Base-by-base conservation (phyloP, 768 basidiomycete species). In the Suillus placidus region DNA sequence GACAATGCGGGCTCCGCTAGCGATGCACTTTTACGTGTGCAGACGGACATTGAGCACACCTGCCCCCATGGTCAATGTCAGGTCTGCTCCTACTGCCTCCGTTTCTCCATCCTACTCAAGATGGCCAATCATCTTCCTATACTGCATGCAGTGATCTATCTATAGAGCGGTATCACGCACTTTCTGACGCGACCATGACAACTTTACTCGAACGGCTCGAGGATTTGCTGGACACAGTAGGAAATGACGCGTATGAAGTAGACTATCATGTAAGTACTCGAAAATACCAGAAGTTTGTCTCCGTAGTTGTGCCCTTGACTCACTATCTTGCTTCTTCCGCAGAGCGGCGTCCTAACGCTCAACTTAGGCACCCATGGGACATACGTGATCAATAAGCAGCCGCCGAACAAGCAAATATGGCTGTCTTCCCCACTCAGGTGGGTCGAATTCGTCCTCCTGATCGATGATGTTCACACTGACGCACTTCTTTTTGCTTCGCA, bases 331-430 rank as follows among this genome's bases (percentile, higher is more conserved):
- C 43, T 32, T 38, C 45, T 54, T 2, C 66, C 34, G 38, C 75
- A 97, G 95, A 89, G 90, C 71, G 95, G 95, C n/a, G 95, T 97
- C 37, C 76, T 97, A 40, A 97, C 95, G 1, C 85, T 97, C 52
- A 82, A 81, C 58, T 82, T 96, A 18, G 94, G 89, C 37, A 79
- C 83, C 47, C 80, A 88, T 63, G 94, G 94, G 16, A 97, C 92
- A 13, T 97, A 97, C 79, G 95, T 97, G 35, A 90, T 97, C 78
- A 97, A 97, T 79, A 97, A 97, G 81, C 95, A 97, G 74, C 95
- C 95, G 13, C 95, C 95, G 7, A 97, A 97, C 75, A 94, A 94
- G 79, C 95, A 97, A 74, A 97, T 97, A 70, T 97, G 95, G 95
- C 82, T 97, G 23, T 95, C 94, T 5, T 94, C 92, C 10, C 95